Evolutionary conservation across 306 rosid genomes (phyloP).

Genomic region (Cicer cuneatum): DNA sequence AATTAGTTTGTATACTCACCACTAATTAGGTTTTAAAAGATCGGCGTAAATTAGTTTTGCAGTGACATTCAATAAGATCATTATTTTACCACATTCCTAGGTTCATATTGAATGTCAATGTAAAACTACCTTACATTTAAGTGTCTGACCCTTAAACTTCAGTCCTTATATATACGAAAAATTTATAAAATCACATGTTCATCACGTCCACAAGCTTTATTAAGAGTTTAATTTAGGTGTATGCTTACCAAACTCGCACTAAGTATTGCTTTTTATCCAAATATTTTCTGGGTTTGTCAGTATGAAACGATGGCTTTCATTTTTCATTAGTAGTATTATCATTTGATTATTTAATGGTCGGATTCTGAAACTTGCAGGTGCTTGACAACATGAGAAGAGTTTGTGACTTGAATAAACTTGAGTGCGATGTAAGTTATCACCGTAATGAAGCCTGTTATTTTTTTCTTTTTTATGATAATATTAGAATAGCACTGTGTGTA

Average conservation of each 20-base stretch:
- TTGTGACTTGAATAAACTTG: conserved; percentile 72
- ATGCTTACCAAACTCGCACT: background rate
- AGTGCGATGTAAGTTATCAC: conserved; percentile 66
- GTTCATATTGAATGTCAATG: background rate
- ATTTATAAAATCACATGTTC: background rate
- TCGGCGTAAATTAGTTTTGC: background rate
- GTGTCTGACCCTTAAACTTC: background rate
- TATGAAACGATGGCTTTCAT: background rate
- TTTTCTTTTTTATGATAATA: conserved; percentile 20
- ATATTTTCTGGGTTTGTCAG: conserved; percentile 1
- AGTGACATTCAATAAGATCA: background rate
- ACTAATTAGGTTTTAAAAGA: background rate
- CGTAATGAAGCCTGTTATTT: conserved; percentile 3
- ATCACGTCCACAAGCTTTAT: background rate
- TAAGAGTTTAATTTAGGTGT: background rate
- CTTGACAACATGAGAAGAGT: conserved; percentile 80
- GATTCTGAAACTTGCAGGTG: conserved; percentile 58
- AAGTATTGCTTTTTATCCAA: conserved; percentile 11
- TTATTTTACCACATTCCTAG: background rate
- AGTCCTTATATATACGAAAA: background rate
- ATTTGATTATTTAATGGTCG: background rate
- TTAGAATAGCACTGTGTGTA: background rate
- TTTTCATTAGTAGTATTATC: background rate
- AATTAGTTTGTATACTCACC: background rate
- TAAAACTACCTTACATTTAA: background rate